Evolutionary conservation across 176 grass and related monocot genomes (phyloP).

Genomic region (Oryza nivara): DNA sequence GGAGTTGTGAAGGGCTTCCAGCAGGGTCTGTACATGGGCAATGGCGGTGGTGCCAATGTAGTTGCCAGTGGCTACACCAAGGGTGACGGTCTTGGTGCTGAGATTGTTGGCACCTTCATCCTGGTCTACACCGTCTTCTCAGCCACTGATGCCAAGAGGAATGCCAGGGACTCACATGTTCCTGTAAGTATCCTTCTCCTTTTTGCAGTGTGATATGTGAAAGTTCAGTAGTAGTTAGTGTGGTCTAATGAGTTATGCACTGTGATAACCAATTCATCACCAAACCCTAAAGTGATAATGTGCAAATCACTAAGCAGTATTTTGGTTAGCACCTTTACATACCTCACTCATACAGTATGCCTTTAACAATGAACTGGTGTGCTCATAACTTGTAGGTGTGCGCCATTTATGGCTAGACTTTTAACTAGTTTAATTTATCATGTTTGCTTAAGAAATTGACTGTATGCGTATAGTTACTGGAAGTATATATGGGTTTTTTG

Average conservation of each 20-base stretch:
- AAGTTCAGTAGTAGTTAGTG: neutral
- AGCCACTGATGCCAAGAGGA: constrained; percentile 92
- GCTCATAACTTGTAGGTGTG: neutral
- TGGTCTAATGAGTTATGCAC: neutral
- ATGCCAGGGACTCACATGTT: constrained; percentile 91
- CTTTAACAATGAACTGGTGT: neutral
- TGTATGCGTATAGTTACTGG: neutral
- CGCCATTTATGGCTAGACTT: constrained; percentile 6
- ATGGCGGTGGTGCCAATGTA: constrained; percentile 79
- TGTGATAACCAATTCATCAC: neutral
- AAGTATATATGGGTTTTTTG: neutral
- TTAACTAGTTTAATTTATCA: neutral
- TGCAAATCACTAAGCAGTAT: neutral
- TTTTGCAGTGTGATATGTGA: constrained; percentile 1
- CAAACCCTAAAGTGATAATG: neutral
- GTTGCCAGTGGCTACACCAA: constrained; percentile 79
- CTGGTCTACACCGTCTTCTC: constrained; percentile 98
- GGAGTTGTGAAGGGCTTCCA: constrained; percentile 94
- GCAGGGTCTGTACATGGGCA: constrained; percentile 67
- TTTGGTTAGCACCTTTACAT: neutral
- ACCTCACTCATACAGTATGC: neutral
- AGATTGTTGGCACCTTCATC: constrained; percentile 90
- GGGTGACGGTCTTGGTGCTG: constrained; percentile 74
- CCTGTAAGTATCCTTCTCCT: constrained; percentile 61
- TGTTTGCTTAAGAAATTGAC: neutral